Evolutionary conservation across 202 grass and related monocot species (phyloP).

Genomic region (Musa balbisiana): DNA sequence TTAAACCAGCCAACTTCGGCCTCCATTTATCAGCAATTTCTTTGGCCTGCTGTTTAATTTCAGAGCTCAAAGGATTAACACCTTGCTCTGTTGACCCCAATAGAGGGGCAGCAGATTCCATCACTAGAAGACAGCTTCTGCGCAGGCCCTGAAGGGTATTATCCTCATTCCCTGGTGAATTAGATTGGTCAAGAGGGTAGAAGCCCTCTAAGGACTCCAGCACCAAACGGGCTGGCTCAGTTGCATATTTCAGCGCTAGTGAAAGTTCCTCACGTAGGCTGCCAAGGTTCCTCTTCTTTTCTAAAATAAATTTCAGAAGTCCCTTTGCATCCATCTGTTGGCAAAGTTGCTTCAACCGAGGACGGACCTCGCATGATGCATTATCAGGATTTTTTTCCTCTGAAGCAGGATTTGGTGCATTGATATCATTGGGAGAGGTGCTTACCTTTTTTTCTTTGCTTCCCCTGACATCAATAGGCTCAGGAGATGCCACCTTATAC

Average conservation of each 20-base stretch:
- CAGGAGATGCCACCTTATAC: constrained; percentile 61
- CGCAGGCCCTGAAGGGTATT: constrained; percentile 45
- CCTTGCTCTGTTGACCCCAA: constrained; percentile 39
- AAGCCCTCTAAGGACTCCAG: constrained; percentile 76
- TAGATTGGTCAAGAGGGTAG: constrained; percentile 38
- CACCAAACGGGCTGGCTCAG: constrained; percentile 63
- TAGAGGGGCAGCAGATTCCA: constrained; percentile 63
- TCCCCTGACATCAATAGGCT: constrained; percentile 55
- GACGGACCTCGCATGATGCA: constrained; percentile 30
- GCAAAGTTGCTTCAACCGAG: constrained; percentile 67
- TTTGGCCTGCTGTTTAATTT: constrained; percentile 73
- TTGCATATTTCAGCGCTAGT: constrained; percentile 60
- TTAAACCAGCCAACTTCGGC: constrained; percentile 60
- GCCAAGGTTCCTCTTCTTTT: constrained; percentile 56
- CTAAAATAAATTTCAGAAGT: constrained; percentile 68
- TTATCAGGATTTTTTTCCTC: constrained; percentile 47
- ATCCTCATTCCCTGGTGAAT: constrained; percentile 40
- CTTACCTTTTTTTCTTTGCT: constrained; percentile 75
- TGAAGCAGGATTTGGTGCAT: constrained; percentile 42
- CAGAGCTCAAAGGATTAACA: constrained; percentile 66
- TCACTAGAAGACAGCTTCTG: constrained; percentile 73
- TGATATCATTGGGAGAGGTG: constrained; percentile 40
- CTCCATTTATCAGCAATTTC: constrained; percentile 72
- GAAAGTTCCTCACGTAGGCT: constrained; percentile 60
- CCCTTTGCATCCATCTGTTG: constrained; percentile 79